Evolutionary conservation across 2,329 filamentous ascomycete genomes (phyloP), one percentile per base, ranked within the genome.

Genomic region (Zalaria obscura): DNA sequence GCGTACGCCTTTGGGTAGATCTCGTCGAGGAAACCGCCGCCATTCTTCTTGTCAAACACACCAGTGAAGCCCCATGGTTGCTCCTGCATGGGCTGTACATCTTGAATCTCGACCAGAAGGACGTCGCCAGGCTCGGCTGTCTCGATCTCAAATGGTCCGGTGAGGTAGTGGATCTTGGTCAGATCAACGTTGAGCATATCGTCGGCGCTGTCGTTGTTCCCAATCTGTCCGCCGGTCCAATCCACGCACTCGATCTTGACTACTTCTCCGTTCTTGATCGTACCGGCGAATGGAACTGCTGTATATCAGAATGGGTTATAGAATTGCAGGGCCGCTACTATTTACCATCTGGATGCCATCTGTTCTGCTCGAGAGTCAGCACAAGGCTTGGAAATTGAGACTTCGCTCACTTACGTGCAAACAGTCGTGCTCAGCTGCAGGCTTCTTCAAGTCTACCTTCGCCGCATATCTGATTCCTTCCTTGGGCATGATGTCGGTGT

Each of bases 171-270:
- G 37, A 93, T 74, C 43, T 75, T 73, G 25, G 83, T 93, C 3
- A 95, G 68, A 55, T 94, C 87, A 40, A 93, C 81, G 48, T 91
- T 79, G 46, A 78, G 77, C 44, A 94, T 66, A 55, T 95, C 88
- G 53, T 94, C 83, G n/a, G 88, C 88, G 28, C 73, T 82, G 59
- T 95, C 87, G 49, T 89, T 81, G 62, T 95, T 93, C 42, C 75
- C 72, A 54, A 94, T 93, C 53, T 94, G 87, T 2, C 87, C 87
- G 25, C 55, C 56, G 0, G 62, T 66, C 55, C 85, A 93, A 64
- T 93, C 85, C 5, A 91, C 68, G 54, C 88, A 94, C 68, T 94
- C 85, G 49, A 94, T 93, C 63, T 93, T 93, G 50, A 94, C 87
- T 0, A 83, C 83, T 63, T 94, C 88, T 27, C 80, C 80, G 54